Evolutionary conservation across 2,329 filamentous ascomycete species (phyloP), one percentile per base, ranked within the genome.

Genomic region (Pyricularia grisea): DNA sequence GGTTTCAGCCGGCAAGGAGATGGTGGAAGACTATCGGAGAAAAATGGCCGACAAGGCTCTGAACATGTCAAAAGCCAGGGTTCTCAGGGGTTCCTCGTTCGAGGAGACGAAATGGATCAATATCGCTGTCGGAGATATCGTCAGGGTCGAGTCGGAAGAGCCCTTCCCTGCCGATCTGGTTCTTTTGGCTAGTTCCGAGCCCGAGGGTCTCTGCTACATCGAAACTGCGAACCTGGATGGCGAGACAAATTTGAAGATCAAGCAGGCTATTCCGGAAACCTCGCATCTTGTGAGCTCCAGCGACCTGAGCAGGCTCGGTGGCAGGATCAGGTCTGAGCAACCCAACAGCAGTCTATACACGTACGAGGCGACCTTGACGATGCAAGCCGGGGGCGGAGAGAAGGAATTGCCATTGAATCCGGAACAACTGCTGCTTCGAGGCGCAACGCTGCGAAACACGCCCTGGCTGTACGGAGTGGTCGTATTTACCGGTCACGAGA

Each of bases 341-440:
- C 95, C 95, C 27, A 99, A 99, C 83, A 97, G 93, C 81, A 98
- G 94, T 79, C 83, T 99, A 50, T 99, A 99, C 79, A 99, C 95
- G 0, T 99, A 98, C 78, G 96, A 99, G 80, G 95, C 94, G 58
- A 97, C 94, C 0, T 79, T 99, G 78, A 98, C 94, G 0, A 91
- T 98, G 85, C 89, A 94, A 74, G 86, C 91, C 65, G 93, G 94
- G 63, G 94, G 94, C 23, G 93, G 93, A 50, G 95, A 99, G 79
- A 97, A 96, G 79, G 94, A 98, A 77, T 81, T 98, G 66, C 85
- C 96, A 1, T 80, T 99, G 68, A 92, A 92, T 72, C 95, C 95
- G 0, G 95, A 99, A 77, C 95, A 99, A 79, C 86, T 99, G 60
- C 84, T 99, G 23, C 87, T 99, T 42, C 89, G 95, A 83, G 95